These are phyloP conservation scores for Salix viminalis DNA, from an alignment of 345 rosid species.

Conservation along the genomic window DNA sequence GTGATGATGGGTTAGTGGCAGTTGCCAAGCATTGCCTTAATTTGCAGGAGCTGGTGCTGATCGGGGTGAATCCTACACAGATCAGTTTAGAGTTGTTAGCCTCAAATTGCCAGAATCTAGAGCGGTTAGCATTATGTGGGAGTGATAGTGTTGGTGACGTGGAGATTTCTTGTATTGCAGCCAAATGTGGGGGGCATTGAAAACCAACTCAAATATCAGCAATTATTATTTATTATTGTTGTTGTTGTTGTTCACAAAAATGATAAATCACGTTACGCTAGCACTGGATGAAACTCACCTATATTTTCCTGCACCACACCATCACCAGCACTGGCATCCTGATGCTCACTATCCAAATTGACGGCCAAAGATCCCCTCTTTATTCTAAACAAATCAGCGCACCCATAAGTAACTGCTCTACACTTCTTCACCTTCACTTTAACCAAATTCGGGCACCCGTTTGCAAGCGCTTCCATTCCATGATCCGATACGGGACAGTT, in stretches of 20 bases:
- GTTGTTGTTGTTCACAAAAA: no score
- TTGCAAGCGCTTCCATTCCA: slow-evolving; percentile 64
- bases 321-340: slow-evolving; percentile 48
- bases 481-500: slow-evolving; percentile 56
- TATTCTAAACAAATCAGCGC: slow-evolving; percentile 46
- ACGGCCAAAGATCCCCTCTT: slow-evolving; percentile 48
- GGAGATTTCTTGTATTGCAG: slow-evolving; percentile 62
- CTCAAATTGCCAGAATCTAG: slow-evolving; percentile 56
- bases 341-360: slow-evolving; percentile 51
- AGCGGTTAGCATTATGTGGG: slow-evolving; percentile 70
- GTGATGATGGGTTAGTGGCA: slow-evolving; percentile 56
- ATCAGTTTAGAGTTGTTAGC: slow-evolving; percentile 53
- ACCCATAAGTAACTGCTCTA: slow-evolving; percentile 56
- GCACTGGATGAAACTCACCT: slow-evolving; percentile 37
- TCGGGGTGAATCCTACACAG: slow-evolving; percentile 64
- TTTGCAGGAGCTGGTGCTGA: slow-evolving; percentile 68
- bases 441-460: slow-evolving; percentile 72
- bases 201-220: background rate
- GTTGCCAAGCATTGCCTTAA: slow-evolving; percentile 56
- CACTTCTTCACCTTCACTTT: slow-evolving; percentile 85
- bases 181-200: slow-evolving; percentile 55
- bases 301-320: slow-evolving; percentile 50
- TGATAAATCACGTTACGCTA: no score
- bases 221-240: no score
- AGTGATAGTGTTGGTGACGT: slow-evolving; percentile 67